Evolutionary conservation across 1,284 basidiomycete species (phyloP).

Genomic region (Pascua sp.): DNA sequence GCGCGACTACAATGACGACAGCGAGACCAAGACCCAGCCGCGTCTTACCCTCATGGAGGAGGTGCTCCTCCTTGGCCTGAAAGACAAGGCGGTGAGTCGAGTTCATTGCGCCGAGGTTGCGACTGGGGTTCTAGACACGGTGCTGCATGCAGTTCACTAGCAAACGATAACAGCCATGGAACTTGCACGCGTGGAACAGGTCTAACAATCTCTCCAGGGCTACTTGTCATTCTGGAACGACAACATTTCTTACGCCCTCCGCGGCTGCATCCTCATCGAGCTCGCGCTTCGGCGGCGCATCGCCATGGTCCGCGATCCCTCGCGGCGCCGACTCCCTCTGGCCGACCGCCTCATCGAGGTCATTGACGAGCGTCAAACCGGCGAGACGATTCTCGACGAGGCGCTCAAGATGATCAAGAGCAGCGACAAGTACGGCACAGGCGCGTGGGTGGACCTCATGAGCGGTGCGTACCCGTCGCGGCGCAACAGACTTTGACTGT

Average conservation of each 20-base stretch:
- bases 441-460: conserved; percentile 88
- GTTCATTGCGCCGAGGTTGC: not conserved
- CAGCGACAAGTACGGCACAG: conserved; percentile 77
- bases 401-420: conserved; percentile 88
- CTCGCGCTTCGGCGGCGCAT: conserved; percentile 85
- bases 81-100: conserved; percentile 79
- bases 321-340: conserved; percentile 68
- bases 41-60: conserved; percentile 95
- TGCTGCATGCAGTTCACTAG: no score
- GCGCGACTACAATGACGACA: conserved; percentile 74
- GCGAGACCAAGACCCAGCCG: conserved; percentile 73
- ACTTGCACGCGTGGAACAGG: not conserved
- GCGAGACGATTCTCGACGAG: conserved; percentile 92
- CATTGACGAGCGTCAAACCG: conserved; percentile 82
- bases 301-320: conserved; percentile 78
- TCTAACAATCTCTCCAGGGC: conserved; percentile 55
- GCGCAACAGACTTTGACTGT: not conserved
- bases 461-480: conserved; percentile 62
- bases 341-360: conserved; percentile 85
- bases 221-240: conserved; percentile 98
- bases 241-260: conserved; percentile 92
- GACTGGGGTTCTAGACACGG: no score
- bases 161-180: not conserved
- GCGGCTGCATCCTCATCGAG: conserved; percentile 92
- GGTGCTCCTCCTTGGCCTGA: conserved; percentile 82